Evolutionary conservation across 345 rosid species (phyloP).

Genomic region (Theobroma cacao): DNA sequence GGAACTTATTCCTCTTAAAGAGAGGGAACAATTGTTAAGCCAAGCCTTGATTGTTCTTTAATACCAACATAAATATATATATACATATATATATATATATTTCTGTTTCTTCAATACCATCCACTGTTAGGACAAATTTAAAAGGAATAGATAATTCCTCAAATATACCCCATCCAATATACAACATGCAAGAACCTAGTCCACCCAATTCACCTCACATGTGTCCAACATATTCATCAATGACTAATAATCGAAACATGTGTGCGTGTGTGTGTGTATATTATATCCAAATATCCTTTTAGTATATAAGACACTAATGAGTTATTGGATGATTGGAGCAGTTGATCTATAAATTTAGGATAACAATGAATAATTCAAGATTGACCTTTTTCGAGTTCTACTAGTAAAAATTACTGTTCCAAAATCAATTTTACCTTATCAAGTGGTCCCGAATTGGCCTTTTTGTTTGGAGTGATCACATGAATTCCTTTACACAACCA

Average conservation of each 20-base stretch:
- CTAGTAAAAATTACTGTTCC: not conserved
- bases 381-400: not conserved
- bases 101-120: too few species aligned
- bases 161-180: too few species aligned
- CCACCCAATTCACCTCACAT: too few species aligned
- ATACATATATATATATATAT: too few species aligned
- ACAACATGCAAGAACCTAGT: too few species aligned
- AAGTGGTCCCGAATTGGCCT: constrained; percentile 99
- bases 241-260: too few species aligned
- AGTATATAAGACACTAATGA: not conserved
- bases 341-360: not conserved
- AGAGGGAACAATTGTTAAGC: not conserved
- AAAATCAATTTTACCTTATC: constrained; percentile 52
- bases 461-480: constrained; percentile 95
- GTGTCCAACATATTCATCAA: too few species aligned
- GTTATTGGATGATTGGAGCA: not conserved
- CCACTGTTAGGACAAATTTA: too few species aligned
- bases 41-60: not conserved
- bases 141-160: too few species aligned
- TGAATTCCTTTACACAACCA: constrained; percentile 97
- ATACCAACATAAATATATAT: not conserved
- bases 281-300: not conserved
- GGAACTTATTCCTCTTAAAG: too few species aligned
- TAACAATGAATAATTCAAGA: not conserved
- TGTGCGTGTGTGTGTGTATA: too few species aligned